phyloP scores from a whole-genome alignment of 257 asterid species.

The Handroanthus guayacan region DNA sequence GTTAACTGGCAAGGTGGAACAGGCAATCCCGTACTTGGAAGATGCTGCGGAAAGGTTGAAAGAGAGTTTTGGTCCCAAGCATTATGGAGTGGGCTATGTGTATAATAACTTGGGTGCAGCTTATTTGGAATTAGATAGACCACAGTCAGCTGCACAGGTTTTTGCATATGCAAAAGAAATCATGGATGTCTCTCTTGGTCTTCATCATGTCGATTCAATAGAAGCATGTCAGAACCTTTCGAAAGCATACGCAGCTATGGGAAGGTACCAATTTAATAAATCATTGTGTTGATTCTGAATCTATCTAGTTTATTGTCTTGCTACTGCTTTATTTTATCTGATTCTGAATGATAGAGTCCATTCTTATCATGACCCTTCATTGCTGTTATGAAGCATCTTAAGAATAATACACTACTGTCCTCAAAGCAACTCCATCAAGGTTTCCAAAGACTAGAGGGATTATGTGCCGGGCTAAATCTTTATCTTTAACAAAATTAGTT shows the following conservation, averaged over 20 bases:
- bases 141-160: slow-evolving; percentile 92
- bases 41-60: slow-evolving; percentile 94
- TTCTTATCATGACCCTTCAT: neutral
- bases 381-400: slow-evolving; percentile 10
- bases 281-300: slow-evolving; percentile 25
- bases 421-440: neutral
- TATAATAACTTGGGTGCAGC: slow-evolving; percentile 94
- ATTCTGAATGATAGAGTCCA: neutral
- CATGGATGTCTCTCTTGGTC: slow-evolving; percentile 93
- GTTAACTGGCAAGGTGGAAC: slow-evolving; percentile 78
- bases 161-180: slow-evolving; percentile 90
- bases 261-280: slow-evolving; percentile 54
- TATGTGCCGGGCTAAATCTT: neutral
- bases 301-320: slow-evolving; percentile 14
- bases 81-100: slow-evolving; percentile 82
- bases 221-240: slow-evolving; percentile 88
- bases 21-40: slow-evolving; percentile 79
- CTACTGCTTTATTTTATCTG: slow-evolving; percentile 7
- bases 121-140: slow-evolving; percentile 84
- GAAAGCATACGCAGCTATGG: slow-evolving; percentile 93
- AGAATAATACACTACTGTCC: neutral
- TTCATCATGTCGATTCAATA: slow-evolving; percentile 83
- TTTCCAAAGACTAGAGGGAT: slow-evolving; percentile 2
- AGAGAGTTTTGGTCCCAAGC: slow-evolving; percentile 92
- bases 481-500: neutral